A percentile compares a stretch with the other conserved stretches of the same genome.
Evolutionary conservation across 1,284 basidiomycete genomes (phyloP).

Genomic region (Ceraceosorus guamensis): DNA sequence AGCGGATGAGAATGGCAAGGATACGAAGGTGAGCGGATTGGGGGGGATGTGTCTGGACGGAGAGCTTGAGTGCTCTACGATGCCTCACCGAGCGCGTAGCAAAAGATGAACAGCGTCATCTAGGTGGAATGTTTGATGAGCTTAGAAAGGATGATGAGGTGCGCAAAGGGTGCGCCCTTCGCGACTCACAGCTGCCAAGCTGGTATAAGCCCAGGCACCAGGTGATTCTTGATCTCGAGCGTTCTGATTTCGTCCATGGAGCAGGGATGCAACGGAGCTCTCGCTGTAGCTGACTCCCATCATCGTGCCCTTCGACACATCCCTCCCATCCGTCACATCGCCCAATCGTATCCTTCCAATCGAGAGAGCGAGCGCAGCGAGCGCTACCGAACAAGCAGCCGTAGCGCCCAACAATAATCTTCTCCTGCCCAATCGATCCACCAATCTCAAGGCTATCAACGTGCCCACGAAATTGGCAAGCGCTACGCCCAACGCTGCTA

Average conservation of each 20-base stretch:
- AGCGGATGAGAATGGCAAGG: no score
- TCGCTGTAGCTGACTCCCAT: no score
- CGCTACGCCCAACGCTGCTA: conserved; percentile 29
- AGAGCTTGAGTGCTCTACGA: no score
- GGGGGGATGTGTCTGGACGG: no score
- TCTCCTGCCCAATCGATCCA: conserved; percentile 29
- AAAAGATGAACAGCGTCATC: conserved; percentile 16
- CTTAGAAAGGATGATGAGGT: no score
- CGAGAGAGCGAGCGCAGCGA: conserved; percentile 21
- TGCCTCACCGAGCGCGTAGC: conserved; percentile 35
- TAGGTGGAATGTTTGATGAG: background rate
- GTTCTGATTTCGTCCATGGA: no score
- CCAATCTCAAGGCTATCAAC: conserved; percentile 23
- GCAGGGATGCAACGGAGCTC: no score
- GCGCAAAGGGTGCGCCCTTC: conserved; percentile 9
- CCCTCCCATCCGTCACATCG: conserved; percentile 1
- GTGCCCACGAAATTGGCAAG: conserved; percentile 37
- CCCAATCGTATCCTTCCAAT: conserved; percentile 22
- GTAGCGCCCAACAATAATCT: conserved; percentile 34
- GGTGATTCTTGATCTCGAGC: background rate
- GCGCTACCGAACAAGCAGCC: conserved; percentile 16
- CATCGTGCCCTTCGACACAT: no score
- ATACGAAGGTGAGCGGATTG: no score
- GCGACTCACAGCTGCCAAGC: conserved; percentile 22
- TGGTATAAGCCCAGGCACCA: conserved; percentile 21